phyloP scores from a whole-genome alignment of 768 basidiomycete genomes.

The Trametes sanguinea region DNA sequence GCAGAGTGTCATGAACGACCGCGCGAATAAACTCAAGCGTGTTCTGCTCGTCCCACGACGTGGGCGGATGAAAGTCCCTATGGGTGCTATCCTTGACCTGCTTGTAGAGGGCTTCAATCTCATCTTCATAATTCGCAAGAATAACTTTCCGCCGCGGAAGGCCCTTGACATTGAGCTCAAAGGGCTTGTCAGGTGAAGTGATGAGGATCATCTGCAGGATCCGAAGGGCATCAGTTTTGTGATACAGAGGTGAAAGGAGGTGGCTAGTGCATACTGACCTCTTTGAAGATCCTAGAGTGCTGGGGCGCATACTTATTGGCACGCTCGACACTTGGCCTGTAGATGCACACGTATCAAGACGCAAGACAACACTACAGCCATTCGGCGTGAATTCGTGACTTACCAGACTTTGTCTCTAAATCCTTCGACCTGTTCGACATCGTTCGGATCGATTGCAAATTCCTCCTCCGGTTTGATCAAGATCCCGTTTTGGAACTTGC shows the following conservation, averaged over 20 bases:
- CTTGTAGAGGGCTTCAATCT: conserved; percentile 23
- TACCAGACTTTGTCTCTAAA: conserved; percentile 23
- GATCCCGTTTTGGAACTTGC: conserved; percentile 41
- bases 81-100: conserved; percentile 24
- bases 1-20: conserved; percentile 21
- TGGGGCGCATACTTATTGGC: not conserved
- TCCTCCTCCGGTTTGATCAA: conserved; percentile 39
- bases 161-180: conserved; percentile 25
- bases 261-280: not conserved
- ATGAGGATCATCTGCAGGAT: conserved; percentile 19
- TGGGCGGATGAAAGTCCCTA: conserved; percentile 17
- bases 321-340: not conserved
- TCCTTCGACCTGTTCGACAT: conserved; percentile 29
- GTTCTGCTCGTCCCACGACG: conserved; percentile 12
- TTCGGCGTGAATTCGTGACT: not conserved
- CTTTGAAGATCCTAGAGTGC: not conserved
- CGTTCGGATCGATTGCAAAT: conserved; percentile 34
- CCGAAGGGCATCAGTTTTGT: no score
- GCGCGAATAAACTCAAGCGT: conserved; percentile 17
- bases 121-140: conserved; percentile 22
- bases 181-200: conserved; percentile 13
- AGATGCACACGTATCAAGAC: not conserved
- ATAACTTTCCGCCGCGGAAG: conserved; percentile 30
- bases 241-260: no score
- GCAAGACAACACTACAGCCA: no score